Evolutionary conservation across 805 yeast species (phyloP).

Genomic region (Kregervanrija fluxuum): DNA sequence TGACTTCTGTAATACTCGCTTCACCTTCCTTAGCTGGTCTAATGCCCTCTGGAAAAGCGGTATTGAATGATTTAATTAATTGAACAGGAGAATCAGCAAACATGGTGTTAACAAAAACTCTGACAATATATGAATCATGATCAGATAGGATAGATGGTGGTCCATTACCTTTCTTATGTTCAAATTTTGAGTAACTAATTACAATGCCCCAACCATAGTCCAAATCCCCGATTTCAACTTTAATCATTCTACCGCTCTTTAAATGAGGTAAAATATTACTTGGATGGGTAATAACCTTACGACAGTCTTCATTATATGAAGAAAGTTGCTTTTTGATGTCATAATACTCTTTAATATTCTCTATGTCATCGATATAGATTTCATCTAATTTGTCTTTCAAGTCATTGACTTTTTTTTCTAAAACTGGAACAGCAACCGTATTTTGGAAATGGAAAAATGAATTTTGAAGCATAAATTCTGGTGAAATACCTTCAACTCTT

Average conservation of each 20-base stretch:
- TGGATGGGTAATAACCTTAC: conserved; percentile 85
- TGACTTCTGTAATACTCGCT: conserved; percentile 61
- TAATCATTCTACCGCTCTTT: conserved; percentile 82
- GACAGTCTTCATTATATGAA: conserved; percentile 64
- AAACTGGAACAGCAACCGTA: conserved; percentile 78
- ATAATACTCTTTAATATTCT: conserved; percentile 69
- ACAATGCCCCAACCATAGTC: conserved; percentile 98
- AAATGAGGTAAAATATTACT: conserved; percentile 75
- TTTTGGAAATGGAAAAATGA: conserved; percentile 96
- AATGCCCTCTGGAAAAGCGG: conserved; percentile 79
- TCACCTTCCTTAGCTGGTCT: conserved; percentile 77
- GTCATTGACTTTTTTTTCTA: conserved; percentile 61
- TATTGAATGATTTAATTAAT: conserved; percentile 69
- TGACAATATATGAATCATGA: conserved; percentile 85
- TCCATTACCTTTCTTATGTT: conserved; percentile 38
- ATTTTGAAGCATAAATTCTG: conserved; percentile 91
- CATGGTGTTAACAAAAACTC: conserved; percentile 73
- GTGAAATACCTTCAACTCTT: conserved; percentile 97
- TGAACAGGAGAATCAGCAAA: conserved; percentile 80
- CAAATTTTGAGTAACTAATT: conserved; percentile 54
- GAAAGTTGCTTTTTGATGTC: conserved; percentile 70
- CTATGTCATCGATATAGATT: conserved; percentile 66
- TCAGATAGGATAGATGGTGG: conserved; percentile 57
- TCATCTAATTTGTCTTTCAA: conserved; percentile 41
- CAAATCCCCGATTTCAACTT: conserved; percentile 50